Conservation (phyloP, 768 basidiomycete species). For the Collybiopsis confluens region DNA sequence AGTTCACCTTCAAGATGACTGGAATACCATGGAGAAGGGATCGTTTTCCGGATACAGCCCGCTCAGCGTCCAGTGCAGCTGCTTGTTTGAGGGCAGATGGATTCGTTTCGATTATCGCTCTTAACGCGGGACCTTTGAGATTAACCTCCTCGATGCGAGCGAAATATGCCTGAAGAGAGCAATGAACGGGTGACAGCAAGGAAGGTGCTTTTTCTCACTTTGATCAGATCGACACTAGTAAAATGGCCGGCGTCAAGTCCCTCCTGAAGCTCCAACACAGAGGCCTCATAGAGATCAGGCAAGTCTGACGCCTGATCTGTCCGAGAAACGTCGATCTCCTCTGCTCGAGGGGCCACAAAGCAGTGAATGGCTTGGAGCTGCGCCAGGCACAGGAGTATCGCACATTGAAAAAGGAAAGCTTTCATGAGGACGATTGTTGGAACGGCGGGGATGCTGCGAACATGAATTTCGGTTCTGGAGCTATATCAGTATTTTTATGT, state of each 20-base stretch:
- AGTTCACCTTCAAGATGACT: conserved; percentile 25
- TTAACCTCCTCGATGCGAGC: conserved; percentile 44
- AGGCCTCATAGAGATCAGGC: conserved; percentile 39
- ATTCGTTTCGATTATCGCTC: conserved; percentile 36
- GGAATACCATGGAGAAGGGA: conserved; percentile 34
- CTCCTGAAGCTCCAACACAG: conserved; percentile 31
- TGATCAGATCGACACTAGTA: conserved; percentile 37
- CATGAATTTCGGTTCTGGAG: too few relatives aligned
- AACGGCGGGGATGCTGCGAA: too few relatives aligned
- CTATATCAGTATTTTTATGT: too few relatives aligned
- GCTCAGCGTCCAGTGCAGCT: conserved; percentile 27
- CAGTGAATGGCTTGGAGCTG: too few relatives aligned
- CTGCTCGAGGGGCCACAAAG: too few relatives aligned
- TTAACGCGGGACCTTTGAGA: conserved; percentile 27
- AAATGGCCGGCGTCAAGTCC: conserved; percentile 32
- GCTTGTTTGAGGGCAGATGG: conserved; percentile 33
- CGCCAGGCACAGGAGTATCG: too few relatives aligned
- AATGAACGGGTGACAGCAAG: background rate
- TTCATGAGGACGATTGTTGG: too few relatives aligned
- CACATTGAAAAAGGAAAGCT: too few relatives aligned
- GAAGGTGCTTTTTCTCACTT: conserved; percentile 25
- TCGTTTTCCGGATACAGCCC: conserved; percentile 21
- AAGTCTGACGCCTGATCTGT: background rate
- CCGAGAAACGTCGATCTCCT: too few relatives aligned
- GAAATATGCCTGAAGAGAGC: conserved; percentile 30